Evolutionary conservation across 139 green algal genomes (phyloP).

Genomic region (Microglena sp.): DNA sequence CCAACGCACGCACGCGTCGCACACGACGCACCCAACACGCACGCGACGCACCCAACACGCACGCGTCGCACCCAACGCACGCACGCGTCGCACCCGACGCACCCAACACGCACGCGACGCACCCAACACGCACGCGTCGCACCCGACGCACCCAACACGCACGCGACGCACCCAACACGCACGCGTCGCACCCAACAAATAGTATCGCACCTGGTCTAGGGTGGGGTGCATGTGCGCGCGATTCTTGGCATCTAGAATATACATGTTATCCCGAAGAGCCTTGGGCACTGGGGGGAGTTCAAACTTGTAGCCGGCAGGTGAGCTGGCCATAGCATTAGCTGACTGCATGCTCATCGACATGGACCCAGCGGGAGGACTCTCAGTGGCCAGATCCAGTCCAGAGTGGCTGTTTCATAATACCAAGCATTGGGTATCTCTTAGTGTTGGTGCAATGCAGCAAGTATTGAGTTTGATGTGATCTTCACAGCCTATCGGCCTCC

Average conservation of each 20-base stretch:
- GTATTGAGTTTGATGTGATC: too few species aligned
- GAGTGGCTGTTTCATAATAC: too few species aligned
- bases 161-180: not conserved
- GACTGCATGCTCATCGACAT: too few species aligned
- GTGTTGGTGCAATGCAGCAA: too few species aligned
- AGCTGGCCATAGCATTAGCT: too few species aligned
- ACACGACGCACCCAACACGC: not conserved
- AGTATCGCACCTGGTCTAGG: constrained; percentile 7
- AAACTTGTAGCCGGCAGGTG: too few species aligned
- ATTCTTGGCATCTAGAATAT: constrained; percentile 20
- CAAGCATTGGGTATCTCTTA: too few species aligned
- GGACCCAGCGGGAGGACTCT: too few species aligned
- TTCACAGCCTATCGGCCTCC: too few species aligned
- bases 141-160: not conserved
- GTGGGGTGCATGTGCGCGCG: not conserved
- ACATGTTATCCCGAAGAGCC: constrained; percentile 1
- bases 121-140: not conserved
- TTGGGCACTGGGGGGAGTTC: constrained; percentile 7
- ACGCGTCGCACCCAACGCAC: not conserved
- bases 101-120: not conserved
- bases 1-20: not conserved
- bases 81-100: not conserved
- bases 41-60: not conserved
- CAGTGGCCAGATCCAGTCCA: too few species aligned
- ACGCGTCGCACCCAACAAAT: not conserved